phyloP scores from a whole-genome alignment of 2,329 filamentous ascomycete species.

The Fusarium duplospermum region DNA sequence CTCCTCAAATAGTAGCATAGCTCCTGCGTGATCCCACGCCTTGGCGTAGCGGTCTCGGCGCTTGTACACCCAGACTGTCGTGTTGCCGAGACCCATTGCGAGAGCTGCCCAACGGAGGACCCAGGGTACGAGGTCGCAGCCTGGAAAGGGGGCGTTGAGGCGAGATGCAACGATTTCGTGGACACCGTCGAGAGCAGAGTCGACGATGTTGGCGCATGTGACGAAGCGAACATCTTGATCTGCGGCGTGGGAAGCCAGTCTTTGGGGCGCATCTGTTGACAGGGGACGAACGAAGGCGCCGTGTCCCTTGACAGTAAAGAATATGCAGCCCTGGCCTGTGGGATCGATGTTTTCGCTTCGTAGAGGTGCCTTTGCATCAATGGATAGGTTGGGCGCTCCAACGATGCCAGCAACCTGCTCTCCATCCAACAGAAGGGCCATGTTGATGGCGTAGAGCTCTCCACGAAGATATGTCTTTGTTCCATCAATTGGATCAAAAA shows the following conservation, averaged over 20 bases:
- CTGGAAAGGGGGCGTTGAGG: conserved; percentile 58
- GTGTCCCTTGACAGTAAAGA: conserved; percentile 61
- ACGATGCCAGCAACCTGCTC: conserved; percentile 63
- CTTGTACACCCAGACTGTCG: conserved; percentile 68
- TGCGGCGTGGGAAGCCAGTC: conserved; percentile 48
- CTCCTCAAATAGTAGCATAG: conserved; percentile 69
- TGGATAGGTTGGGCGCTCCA: conserved; percentile 59
- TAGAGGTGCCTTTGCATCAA: conserved; percentile 53
- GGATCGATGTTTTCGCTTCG: conserved; percentile 58
- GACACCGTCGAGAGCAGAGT: conserved; percentile 61
- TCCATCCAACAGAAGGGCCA: conserved; percentile 63
- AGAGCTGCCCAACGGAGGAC: conserved; percentile 66
- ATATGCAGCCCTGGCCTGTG: conserved; percentile 58
- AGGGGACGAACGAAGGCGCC: conserved; percentile 62
- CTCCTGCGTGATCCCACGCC: conserved; percentile 70
- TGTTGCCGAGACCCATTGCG: conserved; percentile 64
- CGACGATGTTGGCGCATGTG: conserved; percentile 58
- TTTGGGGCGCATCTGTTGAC: conserved; percentile 40
- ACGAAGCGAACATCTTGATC: conserved; percentile 55
- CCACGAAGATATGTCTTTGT: conserved; percentile 67
- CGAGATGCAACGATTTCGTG: conserved; percentile 58
- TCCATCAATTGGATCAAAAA: conserved; percentile 72
- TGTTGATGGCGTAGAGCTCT: conserved; percentile 68
- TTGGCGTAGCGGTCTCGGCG: conserved; percentile 61
- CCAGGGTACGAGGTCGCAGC: conserved; percentile 67